Conservation (phyloP, 2,329 filamentous ascomycete species). For the Ascochyta fabae region DNA sequence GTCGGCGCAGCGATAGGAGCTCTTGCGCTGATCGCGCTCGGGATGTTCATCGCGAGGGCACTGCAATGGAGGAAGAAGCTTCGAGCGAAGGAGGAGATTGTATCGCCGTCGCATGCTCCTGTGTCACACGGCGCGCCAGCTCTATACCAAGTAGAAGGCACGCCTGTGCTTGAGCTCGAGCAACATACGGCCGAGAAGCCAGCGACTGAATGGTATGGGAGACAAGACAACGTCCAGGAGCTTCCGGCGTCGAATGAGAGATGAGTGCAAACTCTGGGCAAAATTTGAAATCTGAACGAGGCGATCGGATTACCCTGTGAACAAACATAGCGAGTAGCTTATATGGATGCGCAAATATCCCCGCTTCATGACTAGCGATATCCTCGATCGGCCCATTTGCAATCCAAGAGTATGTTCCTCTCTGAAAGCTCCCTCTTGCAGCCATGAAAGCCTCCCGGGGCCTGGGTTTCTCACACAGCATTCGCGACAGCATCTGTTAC, state of each 20-base stretch:
- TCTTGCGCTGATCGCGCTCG: slow-evolving; percentile 8
- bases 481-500: not conserved
- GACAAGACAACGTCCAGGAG: not conserved
- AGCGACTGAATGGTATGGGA: not conserved
- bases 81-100: not conserved
- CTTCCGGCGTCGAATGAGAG: not conserved
- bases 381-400: not conserved
- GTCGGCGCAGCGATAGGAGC: slow-evolving; percentile 7
- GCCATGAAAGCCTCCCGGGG: too few relatives aligned
- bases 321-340: not conserved
- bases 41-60: slow-evolving; percentile 14
- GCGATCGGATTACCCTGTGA: too few relatives aligned
- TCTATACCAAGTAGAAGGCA: not conserved
- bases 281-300: not conserved
- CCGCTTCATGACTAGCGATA: not conserved
- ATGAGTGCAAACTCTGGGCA: not conserved
- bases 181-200: not conserved
- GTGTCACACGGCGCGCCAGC: not conserved
- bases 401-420: not conserved
- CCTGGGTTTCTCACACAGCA: too few relatives aligned
- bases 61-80: slow-evolving; percentile 15
- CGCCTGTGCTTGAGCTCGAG: not conserved
- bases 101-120: not conserved
- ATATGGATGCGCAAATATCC: not conserved
- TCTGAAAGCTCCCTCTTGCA: too few relatives aligned